Evolutionary conservation across 2,329 filamentous ascomycete species (phyloP).

Genomic region (Talaromyces sp.): DNA sequence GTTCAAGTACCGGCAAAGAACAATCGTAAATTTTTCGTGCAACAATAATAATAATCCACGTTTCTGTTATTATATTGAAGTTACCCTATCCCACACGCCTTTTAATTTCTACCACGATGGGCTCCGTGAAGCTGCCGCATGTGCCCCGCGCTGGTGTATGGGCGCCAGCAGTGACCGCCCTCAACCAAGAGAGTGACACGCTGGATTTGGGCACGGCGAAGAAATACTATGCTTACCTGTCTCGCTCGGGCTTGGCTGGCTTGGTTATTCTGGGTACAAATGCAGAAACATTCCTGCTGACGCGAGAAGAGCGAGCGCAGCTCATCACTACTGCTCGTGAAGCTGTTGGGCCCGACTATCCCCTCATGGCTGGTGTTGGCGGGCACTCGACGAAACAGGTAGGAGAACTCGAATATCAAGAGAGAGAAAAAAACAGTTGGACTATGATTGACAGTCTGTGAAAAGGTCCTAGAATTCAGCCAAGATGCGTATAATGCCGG

Average conservation of each 20-base stretch:
- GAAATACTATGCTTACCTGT: constrained; percentile 51
- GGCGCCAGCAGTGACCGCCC: constrained; percentile 53
- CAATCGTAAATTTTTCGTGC: background rate
- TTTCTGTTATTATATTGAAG: background rate
- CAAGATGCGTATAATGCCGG: constrained; percentile 57
- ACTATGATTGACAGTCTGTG: background rate
- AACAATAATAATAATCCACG: background rate
- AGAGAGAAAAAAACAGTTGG: too few relatives aligned
- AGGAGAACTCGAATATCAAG: background rate
- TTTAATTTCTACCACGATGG: background rate
- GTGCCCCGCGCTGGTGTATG: constrained; percentile 41
- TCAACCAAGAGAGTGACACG: constrained; percentile 47
- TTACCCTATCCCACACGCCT: too few relatives aligned
- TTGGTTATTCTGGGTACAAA: constrained; percentile 54
- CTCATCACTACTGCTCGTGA: constrained; percentile 55
- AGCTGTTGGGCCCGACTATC: constrained; percentile 51
- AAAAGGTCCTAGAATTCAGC: constrained; percentile 48
- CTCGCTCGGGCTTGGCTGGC: constrained; percentile 47
- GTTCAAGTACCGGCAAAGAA: background rate
- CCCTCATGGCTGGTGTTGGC: constrained; percentile 60
- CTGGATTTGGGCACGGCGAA: constrained; percentile 46
- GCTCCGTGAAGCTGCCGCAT: constrained; percentile 12
- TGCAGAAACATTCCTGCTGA: constrained; percentile 54
- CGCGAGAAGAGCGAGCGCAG: constrained; percentile 54
- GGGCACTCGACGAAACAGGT: constrained; percentile 63